phyloP scores from a whole-genome alignment of 192 early-diverging fungal species.

The Backusella mclennaniae region DNA sequence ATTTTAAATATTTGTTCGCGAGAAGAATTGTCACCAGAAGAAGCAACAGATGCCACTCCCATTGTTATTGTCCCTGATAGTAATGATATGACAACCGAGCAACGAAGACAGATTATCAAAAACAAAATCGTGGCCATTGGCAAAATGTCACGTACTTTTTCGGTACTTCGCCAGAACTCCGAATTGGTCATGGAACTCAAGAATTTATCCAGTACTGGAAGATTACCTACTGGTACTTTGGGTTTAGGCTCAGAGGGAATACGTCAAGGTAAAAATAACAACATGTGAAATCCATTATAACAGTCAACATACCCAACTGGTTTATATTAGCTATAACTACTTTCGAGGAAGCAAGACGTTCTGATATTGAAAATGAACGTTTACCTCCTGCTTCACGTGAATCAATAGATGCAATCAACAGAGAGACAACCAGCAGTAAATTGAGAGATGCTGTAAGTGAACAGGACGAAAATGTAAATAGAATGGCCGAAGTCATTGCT shows the following conservation, averaged over 20 bases:
- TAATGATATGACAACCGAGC: conserved; percentile 47
- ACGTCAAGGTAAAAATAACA: conserved; percentile 58
- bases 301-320: not conserved
- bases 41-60: conserved; percentile 6
- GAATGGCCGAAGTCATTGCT: conserved; percentile 25
- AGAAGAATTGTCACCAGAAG: conserved; percentile 80
- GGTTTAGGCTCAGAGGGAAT: conserved; percentile 90
- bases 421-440: conserved; percentile 12
- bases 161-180: conserved; percentile 84
- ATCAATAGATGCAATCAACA: conserved; percentile 33
- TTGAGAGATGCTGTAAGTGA: conserved; percentile 23
- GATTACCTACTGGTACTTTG: conserved; percentile 81
- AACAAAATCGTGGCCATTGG: conserved; percentile 94
- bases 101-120: conserved; percentile 65
- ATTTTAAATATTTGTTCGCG: conserved; percentile 94
- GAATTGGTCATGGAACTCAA: conserved; percentile 94
- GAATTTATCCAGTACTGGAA: conserved; percentile 73
- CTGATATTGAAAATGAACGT: conserved; percentile 91
- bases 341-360: conserved; percentile 89
- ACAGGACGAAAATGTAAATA: conserved; percentile 17
- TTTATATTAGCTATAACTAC: conserved; percentile 67
- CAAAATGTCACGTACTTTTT: conserved; percentile 84
- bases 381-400: conserved; percentile 73
- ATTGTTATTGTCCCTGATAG: conserved; percentile 1
- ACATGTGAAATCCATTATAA: not conserved